Base-by-base conservation (phyloP, 2,329 filamentous ascomycete genomes). In the Aspergillus transmontanensis region DNA sequence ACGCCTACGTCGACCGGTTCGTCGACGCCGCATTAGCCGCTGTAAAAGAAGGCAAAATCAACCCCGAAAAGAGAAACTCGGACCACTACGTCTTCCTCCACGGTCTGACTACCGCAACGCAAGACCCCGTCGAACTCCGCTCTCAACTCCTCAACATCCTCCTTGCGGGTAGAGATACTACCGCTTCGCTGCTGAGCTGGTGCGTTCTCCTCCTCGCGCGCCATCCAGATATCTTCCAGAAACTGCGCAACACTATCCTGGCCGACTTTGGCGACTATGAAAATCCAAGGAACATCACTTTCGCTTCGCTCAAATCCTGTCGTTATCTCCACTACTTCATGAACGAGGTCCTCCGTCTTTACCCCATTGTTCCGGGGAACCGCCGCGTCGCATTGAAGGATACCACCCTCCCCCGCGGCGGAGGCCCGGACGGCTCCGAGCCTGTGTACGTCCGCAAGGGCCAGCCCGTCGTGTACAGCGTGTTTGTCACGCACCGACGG, bases 401-500 rank as follows among this genome's bases (percentile, higher is more conserved):
- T 65, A 84, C 82, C 1, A 79, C 76, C 12, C 70, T 84, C 34
- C 81, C 81, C 2, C 67, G 67, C 4, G 80, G 90, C 64, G 90
- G 89, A 65, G 90, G 90, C 0, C 82, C 85, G 1, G 85, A 90
- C 74, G 76, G 82, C 43, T 76, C 79, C 1, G 79, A 83, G 50
- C 90, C 90, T 0, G 73, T 94, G 1, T 86, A 87, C 62, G 78
- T 93, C 10, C 84, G 86, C 62, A 89, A 91, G 75, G 87, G 89
- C 71, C 88, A 87, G 1, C 77, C 84, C 6, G 81, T 95, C 64
- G 82, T 79, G 53, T 95, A 93, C 81, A 88, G 84, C 54, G 83
- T 89, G 0, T 84, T 92, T 60, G 78, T 86, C 6, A 91, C 94
- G 90, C 91, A 95, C 72, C 87, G 91, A 1, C 86, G 90, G 16